Evolutionary conservation across 2,329 filamentous ascomycete species (phyloP).

Genomic region (Talaromyces rugulosus): DNA sequence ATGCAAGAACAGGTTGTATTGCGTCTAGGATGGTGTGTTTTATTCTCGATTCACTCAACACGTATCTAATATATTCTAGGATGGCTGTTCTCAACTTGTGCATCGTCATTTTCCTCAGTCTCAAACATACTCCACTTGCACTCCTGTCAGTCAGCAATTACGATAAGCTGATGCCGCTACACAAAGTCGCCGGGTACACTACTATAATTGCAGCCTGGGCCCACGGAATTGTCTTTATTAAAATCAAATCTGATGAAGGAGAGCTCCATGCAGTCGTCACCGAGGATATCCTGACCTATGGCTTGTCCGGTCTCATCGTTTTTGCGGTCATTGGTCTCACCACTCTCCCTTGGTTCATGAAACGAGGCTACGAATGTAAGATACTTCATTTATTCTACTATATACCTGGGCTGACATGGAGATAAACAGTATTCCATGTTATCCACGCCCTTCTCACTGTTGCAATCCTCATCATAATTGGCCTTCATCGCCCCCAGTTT

Average conservation of each 20-base stretch:
- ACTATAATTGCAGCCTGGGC: slow-evolving; percentile 45
- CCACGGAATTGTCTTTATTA: slow-evolving; percentile 29
- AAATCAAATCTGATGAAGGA: slow-evolving; percentile 38
- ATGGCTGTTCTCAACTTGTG: slow-evolving; percentile 47
- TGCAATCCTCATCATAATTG: not conserved
- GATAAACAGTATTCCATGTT: not conserved
- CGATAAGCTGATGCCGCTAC: slow-evolving; percentile 56
- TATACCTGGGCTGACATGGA: not conserved
- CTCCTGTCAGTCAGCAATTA: slow-evolving; percentile 54
- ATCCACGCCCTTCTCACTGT: not conserved
- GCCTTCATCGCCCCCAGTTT: slow-evolving; percentile 47
- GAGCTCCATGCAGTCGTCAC: slow-evolving; percentile 32
- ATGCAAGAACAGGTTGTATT: not conserved
- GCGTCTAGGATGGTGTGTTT: not conserved
- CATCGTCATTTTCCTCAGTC: slow-evolving; percentile 51
- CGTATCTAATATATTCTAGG: slow-evolving; percentile 28
- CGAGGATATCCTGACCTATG: slow-evolving; percentile 42
- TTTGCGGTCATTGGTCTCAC: slow-evolving; percentile 42
- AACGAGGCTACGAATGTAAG: slow-evolving; percentile 23
- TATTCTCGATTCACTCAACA: not conserved
- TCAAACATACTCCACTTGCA: slow-evolving; percentile 58
- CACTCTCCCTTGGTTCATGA: slow-evolving; percentile 12
- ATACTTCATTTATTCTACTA: no score
- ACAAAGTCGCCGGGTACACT: slow-evolving; percentile 51
- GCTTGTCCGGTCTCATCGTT: slow-evolving; percentile 47